phyloP scores from a whole-genome alignment of 164 flowering plant species.

The Warburgia ugandensis region DNA sequence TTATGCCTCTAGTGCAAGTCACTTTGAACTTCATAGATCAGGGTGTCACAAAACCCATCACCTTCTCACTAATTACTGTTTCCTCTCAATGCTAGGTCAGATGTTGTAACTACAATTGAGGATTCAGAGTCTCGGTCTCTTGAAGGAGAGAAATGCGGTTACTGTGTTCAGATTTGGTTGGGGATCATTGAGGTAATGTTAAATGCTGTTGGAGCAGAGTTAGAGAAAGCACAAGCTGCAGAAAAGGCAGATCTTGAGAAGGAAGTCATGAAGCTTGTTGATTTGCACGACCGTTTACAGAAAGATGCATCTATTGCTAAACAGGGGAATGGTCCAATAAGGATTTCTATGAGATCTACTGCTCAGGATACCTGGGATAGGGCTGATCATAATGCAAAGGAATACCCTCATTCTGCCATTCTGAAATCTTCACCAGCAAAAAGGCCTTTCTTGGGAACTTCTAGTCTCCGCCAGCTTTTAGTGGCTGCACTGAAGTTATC shows the following conservation, averaged over 20 bases:
- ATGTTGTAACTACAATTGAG: conserved; percentile 30
- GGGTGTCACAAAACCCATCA: neutral
- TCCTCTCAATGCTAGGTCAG: conserved; percentile 34
- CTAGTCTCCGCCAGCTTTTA: conserved; percentile 49
- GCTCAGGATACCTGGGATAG: conserved; percentile 23
- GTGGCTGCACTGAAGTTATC: conserved; percentile 26
- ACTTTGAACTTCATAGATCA: neutral
- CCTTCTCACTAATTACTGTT: conserved; percentile 8
- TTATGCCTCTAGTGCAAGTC: neutral
- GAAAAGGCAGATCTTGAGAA: conserved; percentile 44
- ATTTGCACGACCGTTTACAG: conserved; percentile 41
- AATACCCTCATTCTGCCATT: conserved; percentile 17
- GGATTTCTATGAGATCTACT: conserved; percentile 23
- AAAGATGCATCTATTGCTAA: conserved; percentile 23
- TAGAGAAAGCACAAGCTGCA: conserved; percentile 47
- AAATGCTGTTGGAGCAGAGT: conserved; percentile 44
- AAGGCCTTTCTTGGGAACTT: conserved; percentile 48
- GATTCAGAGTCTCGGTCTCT: conserved; percentile 29
- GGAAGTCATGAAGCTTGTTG: conserved; percentile 50
- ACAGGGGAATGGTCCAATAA: conserved; percentile 23
- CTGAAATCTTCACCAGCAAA: conserved; percentile 28
- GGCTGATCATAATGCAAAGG: conserved; percentile 13
- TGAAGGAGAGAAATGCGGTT: conserved; percentile 40
- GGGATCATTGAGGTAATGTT: conserved; percentile 65
- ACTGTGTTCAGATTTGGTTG: conserved; percentile 39